These are phyloP conservation scores for Dictyophora rubrovolvata DNA, from an alignment of 768 basidiomycete genomes.

Conservation along the genomic window DNA sequence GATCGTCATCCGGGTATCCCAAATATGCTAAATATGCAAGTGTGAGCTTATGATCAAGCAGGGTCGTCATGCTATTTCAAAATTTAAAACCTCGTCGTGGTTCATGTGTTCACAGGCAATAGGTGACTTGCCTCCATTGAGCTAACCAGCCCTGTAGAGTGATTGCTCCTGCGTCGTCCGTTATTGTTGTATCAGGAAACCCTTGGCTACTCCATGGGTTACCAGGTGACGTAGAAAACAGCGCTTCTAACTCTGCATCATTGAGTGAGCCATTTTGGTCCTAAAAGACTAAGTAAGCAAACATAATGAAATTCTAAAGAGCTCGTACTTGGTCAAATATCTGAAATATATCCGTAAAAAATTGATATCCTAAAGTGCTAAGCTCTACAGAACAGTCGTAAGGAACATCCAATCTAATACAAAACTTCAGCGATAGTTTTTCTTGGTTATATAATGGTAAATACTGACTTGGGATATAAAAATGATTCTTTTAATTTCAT, in stretches of 20 bases:
- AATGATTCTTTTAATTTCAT: conserved; percentile 81
- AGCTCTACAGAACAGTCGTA: conserved; percentile 92
- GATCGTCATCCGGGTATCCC: conserved; percentile 72
- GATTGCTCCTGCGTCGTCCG: conserved; percentile 79
- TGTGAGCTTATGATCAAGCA: conserved; percentile 87
- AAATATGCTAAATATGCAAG: conserved; percentile 93
- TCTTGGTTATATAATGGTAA: not conserved
- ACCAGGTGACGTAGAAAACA: conserved; percentile 91
- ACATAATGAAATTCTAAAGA: not conserved
- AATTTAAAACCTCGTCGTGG: conserved; percentile 3
- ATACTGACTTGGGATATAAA: conserved; percentile 73
- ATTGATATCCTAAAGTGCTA: conserved; percentile 88
- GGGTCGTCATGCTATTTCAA: conserved; percentile 77
- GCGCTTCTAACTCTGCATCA: conserved; percentile 66
- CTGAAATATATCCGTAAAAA: conserved; percentile 95
- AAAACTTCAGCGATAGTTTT: conserved; percentile 10
- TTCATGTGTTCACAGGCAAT: not conserved
- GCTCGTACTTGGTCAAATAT: conserved; percentile 78
- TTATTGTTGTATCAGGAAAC: conserved; percentile 83
- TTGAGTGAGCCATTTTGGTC: conserved; percentile 94
- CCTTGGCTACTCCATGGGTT: conserved; percentile 93
- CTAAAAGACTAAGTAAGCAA: conserved; percentile 27
- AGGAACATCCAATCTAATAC: conserved; percentile 66
- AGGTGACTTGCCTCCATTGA: conserved; percentile 79
- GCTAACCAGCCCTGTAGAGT: conserved; percentile 98